A percentile compares a stretch with the other conserved stretches of the same genome.
Evolutionary conservation across 805 yeast species (phyloP).

Genomic region (Pichia thaimueangensis): DNA sequence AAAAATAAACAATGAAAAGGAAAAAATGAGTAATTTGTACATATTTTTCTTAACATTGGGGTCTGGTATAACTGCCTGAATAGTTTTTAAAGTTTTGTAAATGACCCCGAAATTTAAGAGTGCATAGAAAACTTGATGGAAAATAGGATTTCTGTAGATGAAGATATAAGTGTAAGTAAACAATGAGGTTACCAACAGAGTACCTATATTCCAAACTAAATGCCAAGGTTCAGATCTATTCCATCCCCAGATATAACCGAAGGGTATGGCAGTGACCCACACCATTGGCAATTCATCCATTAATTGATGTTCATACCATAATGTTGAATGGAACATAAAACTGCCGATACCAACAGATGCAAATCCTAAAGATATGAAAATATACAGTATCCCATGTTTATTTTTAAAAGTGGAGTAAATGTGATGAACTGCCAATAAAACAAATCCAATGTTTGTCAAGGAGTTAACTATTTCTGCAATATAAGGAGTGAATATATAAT

Average conservation of each 20-base stretch:
- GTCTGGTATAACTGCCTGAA: slow-evolving; percentile 20
- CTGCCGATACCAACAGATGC: slow-evolving; percentile 87
- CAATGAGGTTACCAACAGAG: slow-evolving; percentile 29
- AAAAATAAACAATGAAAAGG: slow-evolving; percentile 42
- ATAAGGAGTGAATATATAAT: slow-evolving; percentile 78
- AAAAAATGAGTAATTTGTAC: slow-evolving; percentile 24
- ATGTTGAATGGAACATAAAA: slow-evolving; percentile 96
- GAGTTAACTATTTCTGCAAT: slow-evolving; percentile 91
- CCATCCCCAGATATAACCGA: slow-evolving; percentile 36
- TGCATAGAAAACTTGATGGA: slow-evolving; percentile 86
- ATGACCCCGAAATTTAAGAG: slow-evolving; percentile 69
- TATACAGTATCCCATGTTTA: slow-evolving; percentile 61
- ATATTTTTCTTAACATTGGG: slow-evolving; percentile 16
- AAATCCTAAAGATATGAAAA: slow-evolving; percentile 71
- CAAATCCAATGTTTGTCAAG: slow-evolving; percentile 51
- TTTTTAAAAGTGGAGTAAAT: slow-evolving; percentile 53
- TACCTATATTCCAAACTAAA: slow-evolving; percentile 23
- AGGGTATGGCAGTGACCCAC: slow-evolving; percentile 93
- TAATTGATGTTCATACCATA: slow-evolving; percentile 80
- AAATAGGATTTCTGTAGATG: slow-evolving; percentile 68
- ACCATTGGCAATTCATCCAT: slow-evolving; percentile 97
- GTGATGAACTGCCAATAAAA: slow-evolving; percentile 28
- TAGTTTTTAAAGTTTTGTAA: slow-evolving; percentile 38
- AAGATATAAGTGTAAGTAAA: slow-evolving; percentile 67
- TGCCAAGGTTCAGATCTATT: slow-evolving; percentile 18